A percentile compares a stretch with the other conserved stretches of the same genome.
Conservation (phyloP, 352 stramenopile species). For the Globisporangium cederbergense region DNA sequence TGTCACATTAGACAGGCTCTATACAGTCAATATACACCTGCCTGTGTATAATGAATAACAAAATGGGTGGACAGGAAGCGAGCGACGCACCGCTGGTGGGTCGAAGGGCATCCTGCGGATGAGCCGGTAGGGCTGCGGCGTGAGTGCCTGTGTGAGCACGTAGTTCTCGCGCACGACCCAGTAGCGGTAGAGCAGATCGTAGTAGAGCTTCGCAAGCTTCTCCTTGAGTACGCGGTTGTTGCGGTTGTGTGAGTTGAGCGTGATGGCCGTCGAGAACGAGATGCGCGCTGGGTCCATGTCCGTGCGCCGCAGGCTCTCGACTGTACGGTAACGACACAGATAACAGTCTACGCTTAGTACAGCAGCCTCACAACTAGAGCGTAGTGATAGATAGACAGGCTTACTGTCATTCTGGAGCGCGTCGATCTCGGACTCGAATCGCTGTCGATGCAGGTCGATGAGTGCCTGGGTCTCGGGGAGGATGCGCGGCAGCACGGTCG, state of each 20-base stretch:
- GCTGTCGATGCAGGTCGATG: constrained; percentile 43
- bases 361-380: not conserved
- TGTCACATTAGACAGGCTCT: not conserved
- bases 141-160: constrained; percentile 44
- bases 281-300: constrained; percentile 55
- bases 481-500: constrained; percentile 61
- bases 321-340: constrained; percentile 12
- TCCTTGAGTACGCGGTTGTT: constrained; percentile 68
- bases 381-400: constrained; percentile 7
- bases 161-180: constrained; percentile 36
- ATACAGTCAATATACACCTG: not conserved
- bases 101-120: constrained; percentile 3
- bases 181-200: constrained; percentile 34
- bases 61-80: not conserved
- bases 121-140: constrained; percentile 33
- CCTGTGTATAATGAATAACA: not conserved
- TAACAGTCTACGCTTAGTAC: not conserved
- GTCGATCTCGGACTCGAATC: constrained; percentile 41
- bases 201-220: constrained; percentile 51
- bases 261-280: constrained; percentile 52
- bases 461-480: constrained; percentile 46
- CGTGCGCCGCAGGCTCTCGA: constrained; percentile 27
- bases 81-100: constrained; percentile 7
- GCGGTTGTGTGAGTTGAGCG: constrained; percentile 57
- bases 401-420: constrained; percentile 33